Evolutionary conservation across 1,284 basidiomycete genomes (phyloP).

Genomic region (Meripilus lineatus): DNA sequence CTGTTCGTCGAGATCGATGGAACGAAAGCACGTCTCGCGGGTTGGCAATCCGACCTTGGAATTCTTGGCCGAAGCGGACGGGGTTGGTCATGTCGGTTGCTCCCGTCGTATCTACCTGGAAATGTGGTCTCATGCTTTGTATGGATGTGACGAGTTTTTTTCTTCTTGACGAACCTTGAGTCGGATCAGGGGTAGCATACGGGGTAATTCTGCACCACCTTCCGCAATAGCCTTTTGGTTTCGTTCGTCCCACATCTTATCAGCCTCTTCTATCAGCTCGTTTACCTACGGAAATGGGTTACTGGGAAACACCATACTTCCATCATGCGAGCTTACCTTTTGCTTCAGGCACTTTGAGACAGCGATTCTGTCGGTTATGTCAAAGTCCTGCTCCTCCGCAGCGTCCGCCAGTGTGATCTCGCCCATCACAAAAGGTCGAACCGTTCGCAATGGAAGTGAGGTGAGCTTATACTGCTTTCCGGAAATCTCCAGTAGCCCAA

Average conservation of each 20-base stretch:
- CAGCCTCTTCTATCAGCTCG: slow-evolving; percentile 73
- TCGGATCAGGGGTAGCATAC: slow-evolving; percentile 87
- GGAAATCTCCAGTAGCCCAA: slow-evolving; percentile 81
- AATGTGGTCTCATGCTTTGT: background rate
- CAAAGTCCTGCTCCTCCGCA: slow-evolving; percentile 71
- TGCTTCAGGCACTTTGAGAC: slow-evolving; percentile 77
- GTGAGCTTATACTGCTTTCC: slow-evolving; percentile 84
- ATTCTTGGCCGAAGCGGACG: slow-evolving; percentile 95
- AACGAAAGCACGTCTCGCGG: slow-evolving; percentile 91
- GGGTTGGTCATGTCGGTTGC: slow-evolving; percentile 91
- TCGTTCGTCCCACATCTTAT: slow-evolving; percentile 74
- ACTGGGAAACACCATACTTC: background rate
- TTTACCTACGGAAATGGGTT: slow-evolving; percentile 51
- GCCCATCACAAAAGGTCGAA: slow-evolving; percentile 93
- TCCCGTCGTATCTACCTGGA: slow-evolving; percentile 85
- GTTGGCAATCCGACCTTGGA: slow-evolving; percentile 88
- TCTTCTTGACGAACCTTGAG: slow-evolving; percentile 71
- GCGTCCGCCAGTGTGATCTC: slow-evolving; percentile 74
- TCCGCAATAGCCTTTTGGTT: slow-evolving; percentile 61
- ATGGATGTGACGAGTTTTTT: background rate
- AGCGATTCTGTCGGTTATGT: slow-evolving; percentile 75
- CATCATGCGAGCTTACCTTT: slow-evolving; percentile 40
- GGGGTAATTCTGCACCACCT: slow-evolving; percentile 60
- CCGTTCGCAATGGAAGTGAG: slow-evolving; percentile 84
- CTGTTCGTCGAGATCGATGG: slow-evolving; percentile 73